Evolutionary conservation across 768 basidiomycete genomes (phyloP).

Genomic region (Tulasnella sp.): DNA sequence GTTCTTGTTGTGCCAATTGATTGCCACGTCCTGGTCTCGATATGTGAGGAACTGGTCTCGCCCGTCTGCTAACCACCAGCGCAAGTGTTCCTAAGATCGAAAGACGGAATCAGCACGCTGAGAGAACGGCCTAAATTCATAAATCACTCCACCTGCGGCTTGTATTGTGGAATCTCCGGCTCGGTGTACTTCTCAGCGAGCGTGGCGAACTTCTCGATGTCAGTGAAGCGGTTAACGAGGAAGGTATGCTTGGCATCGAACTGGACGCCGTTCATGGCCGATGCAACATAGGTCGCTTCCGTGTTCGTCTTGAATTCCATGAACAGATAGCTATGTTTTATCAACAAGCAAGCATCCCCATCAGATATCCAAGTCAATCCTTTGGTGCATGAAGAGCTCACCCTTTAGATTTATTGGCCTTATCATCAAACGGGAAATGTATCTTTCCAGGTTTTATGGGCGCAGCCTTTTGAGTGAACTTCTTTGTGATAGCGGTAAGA

Average conservation of each 20-base stretch:
- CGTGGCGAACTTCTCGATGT: conserved; percentile 71
- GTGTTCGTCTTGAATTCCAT: conserved; percentile 62
- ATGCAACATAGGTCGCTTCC: conserved; percentile 57
- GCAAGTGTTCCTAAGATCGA: conserved; percentile 72
- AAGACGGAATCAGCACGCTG: not conserved
- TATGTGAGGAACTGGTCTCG: conserved; percentile 95
- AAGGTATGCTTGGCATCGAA: conserved; percentile 86
- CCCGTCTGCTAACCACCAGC: conserved; percentile 92
- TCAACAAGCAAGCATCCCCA: too few relatives aligned
- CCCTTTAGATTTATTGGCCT: conserved; percentile 85
- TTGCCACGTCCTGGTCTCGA: conserved; percentile 79
- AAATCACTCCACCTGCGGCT: conserved; percentile 46
- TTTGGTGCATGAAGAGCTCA: conserved; percentile 29
- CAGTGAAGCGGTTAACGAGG: conserved; percentile 74
- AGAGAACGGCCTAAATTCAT: not conserved
- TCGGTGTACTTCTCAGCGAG: conserved; percentile 72
- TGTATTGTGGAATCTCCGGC: conserved; percentile 61
- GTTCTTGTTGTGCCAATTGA: conserved; percentile 88
- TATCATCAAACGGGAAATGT: conserved; percentile 79
- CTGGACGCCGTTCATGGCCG: conserved; percentile 58
- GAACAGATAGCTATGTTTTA: conserved; percentile 56
- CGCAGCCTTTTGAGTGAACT: conserved; percentile 72
- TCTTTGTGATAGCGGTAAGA: conserved; percentile 66
- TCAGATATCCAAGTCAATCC: conserved; percentile 12
- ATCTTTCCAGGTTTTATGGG: conserved; percentile 67